Conservation (phyloP, 768 basidiomycete genomes). For the Trametes villosa region DNA sequence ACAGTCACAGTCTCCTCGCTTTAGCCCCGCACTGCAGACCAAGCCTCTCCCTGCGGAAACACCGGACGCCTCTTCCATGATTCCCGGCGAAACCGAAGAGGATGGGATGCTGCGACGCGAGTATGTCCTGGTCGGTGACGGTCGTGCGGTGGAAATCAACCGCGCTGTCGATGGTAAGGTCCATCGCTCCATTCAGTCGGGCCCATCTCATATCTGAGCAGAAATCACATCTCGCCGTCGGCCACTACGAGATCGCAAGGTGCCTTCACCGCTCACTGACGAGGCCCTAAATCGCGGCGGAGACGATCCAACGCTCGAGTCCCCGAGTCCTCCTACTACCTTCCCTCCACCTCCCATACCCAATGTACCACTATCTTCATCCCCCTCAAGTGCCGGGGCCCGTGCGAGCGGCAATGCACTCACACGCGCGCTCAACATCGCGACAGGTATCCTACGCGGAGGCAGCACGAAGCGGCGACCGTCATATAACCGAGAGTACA, state of each 20-base stretch:
- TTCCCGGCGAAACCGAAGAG: slow-evolving; percentile 85
- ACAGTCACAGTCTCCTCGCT: slow-evolving; percentile 1
- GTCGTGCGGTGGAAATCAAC: slow-evolving; percentile 89
- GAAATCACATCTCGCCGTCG: slow-evolving; percentile 67
- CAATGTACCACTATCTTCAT: slow-evolving; percentile 60
- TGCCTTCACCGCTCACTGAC: slow-evolving; percentile 52
- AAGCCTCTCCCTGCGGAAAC: slow-evolving; percentile 54
- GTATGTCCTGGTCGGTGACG: slow-evolving; percentile 94
- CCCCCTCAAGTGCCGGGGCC: slow-evolving; percentile 62
- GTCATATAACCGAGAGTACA: slow-evolving; percentile 43
- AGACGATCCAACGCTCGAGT: slow-evolving; percentile 39
- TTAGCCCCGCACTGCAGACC: slow-evolving; percentile 3
- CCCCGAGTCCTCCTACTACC: slow-evolving; percentile 44
- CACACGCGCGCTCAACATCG: slow-evolving; percentile 77
- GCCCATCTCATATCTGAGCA: slow-evolving; percentile 33
- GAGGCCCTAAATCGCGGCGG: slow-evolving; percentile 39
- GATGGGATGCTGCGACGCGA: slow-evolving; percentile 81
- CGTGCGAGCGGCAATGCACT: slow-evolving; percentile 75
- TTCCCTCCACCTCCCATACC: slow-evolving; percentile 69
- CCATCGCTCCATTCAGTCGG: not conserved
- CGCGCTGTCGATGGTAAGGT: slow-evolving; percentile 85
- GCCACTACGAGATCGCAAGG: slow-evolving; percentile 60
- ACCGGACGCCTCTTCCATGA: slow-evolving; percentile 61
- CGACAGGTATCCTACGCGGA: slow-evolving; percentile 83
- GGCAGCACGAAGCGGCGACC: slow-evolving; percentile 45